phyloP scores from a whole-genome alignment of 1,284 basidiomycete genomes.

The Porphyrellus sp. region DNA sequence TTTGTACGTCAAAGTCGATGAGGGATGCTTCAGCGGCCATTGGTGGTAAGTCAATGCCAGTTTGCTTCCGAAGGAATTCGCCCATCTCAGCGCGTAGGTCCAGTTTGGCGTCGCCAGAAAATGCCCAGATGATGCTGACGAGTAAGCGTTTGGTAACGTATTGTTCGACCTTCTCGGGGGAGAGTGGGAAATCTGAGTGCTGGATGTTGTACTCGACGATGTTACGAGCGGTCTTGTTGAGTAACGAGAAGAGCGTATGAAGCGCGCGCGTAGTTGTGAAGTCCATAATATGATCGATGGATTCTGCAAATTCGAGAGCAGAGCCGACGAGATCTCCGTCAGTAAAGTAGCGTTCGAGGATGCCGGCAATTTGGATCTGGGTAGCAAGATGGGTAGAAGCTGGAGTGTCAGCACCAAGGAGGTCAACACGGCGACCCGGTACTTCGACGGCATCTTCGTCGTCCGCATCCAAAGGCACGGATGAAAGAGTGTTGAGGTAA shows the following conservation, averaged over 20 bases:
- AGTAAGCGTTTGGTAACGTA: slow-evolving; percentile 92
- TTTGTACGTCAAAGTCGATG: slow-evolving; percentile 94
- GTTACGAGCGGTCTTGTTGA: slow-evolving; percentile 95
- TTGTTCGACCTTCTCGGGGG: slow-evolving; percentile 80
- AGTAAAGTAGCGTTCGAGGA: slow-evolving; percentile 81
- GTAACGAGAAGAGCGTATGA: slow-evolving; percentile 92
- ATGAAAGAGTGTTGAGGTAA: slow-evolving; percentile 78
- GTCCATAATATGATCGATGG: slow-evolving; percentile 97
- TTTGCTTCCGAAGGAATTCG: slow-evolving; percentile 80
- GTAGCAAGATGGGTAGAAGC: slow-evolving; percentile 67
- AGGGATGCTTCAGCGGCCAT: slow-evolving; percentile 76
- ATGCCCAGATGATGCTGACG: slow-evolving; percentile 95
- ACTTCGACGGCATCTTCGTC: slow-evolving; percentile 79
- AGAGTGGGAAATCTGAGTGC: slow-evolving; percentile 92
- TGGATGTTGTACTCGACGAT: slow-evolving; percentile 93
- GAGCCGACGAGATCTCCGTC: slow-evolving; percentile 78
- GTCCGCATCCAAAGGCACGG: slow-evolving; percentile 82
- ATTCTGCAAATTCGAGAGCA: slow-evolving; percentile 77
- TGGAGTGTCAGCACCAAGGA: slow-evolving; percentile 47
- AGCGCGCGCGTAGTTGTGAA: slow-evolving; percentile 91
- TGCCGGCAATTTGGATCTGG: slow-evolving; percentile 76
- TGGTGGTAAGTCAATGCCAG: slow-evolving; percentile 87
- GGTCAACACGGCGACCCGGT: slow-evolving; percentile 56
- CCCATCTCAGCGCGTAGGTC: slow-evolving; percentile 90
- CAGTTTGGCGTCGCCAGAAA: slow-evolving; percentile 92